Conservation (phyloP, 805 yeast genomes). For the Kazachstania psychrophila region DNA sequence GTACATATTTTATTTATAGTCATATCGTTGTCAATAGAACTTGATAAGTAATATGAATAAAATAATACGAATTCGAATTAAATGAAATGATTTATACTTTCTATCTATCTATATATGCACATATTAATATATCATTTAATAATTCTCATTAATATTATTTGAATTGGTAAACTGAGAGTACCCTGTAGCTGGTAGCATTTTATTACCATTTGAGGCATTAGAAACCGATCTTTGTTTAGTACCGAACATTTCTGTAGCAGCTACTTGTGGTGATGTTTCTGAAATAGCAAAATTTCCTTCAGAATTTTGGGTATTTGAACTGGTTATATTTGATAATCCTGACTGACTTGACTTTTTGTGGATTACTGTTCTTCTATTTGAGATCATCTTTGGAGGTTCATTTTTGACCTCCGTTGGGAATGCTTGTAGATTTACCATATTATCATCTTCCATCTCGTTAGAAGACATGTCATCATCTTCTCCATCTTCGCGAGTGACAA, state of each 20-base stretch:
- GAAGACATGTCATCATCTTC: slow-evolving; percentile 1
- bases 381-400: slow-evolving; percentile 24
- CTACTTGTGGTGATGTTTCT: slow-evolving; percentile 4
- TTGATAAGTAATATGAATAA: too few relatives aligned
- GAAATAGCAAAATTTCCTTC: neutral
- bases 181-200: neutral
- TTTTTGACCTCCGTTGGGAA: too few relatives aligned
- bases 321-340: neutral
- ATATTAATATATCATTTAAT: neutral
- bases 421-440: neutral
- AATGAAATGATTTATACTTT: neutral
- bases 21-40: too few relatives aligned
- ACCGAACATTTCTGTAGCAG: slow-evolving; percentile 26
- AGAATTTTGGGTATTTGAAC: neutral
- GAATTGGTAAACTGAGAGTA: slow-evolving; percentile 3
- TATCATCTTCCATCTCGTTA: slow-evolving; percentile 1
- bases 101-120: neutral
- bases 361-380: slow-evolving; percentile 20
- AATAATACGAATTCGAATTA: too few relatives aligned
- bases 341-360: neutral
- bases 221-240: slow-evolving; percentile 11
- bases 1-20: too few relatives aligned
- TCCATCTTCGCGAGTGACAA: neutral
- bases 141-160: neutral
- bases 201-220: slow-evolving; percentile 4